Evolutionary conservation across 129 eudicot species (phyloP).

Genomic region (Heracleum sosnowskyi): DNA sequence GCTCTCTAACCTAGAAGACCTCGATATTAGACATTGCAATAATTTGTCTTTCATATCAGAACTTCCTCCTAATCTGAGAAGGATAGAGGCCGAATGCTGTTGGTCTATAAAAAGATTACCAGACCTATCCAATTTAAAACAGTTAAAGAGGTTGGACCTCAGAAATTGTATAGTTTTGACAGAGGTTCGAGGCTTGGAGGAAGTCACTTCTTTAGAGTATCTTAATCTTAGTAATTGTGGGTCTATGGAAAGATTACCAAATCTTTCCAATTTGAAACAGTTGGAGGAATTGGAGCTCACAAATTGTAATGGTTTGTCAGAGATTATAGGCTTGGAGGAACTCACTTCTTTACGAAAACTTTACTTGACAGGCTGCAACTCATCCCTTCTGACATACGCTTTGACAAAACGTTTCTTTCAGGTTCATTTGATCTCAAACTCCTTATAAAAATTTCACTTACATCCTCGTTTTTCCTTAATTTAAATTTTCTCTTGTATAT

Average conservation of each 20-base stretch:
- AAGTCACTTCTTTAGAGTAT: neutral
- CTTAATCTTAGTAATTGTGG: neutral
- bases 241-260: neutral
- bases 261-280: neutral
- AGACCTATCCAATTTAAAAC: neutral
- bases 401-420: neutral
- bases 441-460: too few species aligned
- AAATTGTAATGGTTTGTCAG: neutral
- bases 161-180: neutral
- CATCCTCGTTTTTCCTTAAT: too few species aligned
- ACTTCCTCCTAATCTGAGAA: neutral
- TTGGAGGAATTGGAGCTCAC: neutral
- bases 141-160: neutral
- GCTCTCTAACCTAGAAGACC: neutral
- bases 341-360: slow-evolving; percentile 9
- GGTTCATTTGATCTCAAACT: neutral
- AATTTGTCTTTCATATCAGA: neutral
- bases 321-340: neutral
- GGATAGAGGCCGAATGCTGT: neutral
- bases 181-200: neutral
- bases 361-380: neutral
- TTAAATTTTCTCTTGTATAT: too few species aligned
- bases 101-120: neutral
- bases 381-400: neutral
- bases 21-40: neutral